Evolutionary conservation across 208 protist species (phyloP).

Genomic region (Leishmania martiniquensis): DNA sequence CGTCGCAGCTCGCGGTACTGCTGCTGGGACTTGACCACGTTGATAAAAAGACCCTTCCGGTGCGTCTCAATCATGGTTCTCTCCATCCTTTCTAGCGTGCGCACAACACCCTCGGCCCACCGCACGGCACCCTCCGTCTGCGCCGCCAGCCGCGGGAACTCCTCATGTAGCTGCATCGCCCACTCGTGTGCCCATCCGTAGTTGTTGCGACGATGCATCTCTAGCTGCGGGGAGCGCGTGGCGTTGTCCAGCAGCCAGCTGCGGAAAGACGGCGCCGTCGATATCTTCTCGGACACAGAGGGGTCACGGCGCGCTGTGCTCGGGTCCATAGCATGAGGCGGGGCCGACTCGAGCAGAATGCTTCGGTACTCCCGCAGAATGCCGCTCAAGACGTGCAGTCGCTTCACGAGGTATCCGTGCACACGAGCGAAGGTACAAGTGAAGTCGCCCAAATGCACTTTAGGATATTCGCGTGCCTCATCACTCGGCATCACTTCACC

Average conservation of each 20-base stretch:
- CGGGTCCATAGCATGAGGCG: not conserved
- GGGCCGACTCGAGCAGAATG: constrained; percentile 10
- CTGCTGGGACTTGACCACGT: constrained; percentile 34
- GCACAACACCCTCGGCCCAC: constrained; percentile 25
- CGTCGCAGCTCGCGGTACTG: constrained; percentile 11
- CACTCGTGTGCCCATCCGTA: constrained; percentile 34
- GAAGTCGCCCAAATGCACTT: constrained; percentile 17
- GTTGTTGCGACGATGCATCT: constrained; percentile 24
- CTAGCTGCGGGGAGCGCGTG: constrained; percentile 19
- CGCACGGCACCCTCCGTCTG: constrained; percentile 47
- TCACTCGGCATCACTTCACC: constrained; percentile 50
- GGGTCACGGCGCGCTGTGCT: not conserved
- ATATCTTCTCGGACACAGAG: not conserved
- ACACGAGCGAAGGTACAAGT: constrained; percentile 23
- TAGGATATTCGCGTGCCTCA: constrained; percentile 19
- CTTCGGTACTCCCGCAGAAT: constrained; percentile 61
- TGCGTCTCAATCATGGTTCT: constrained; percentile 46
- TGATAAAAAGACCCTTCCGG: constrained; percentile 50
- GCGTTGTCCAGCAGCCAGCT: constrained; percentile 11
- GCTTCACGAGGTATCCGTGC: constrained; percentile 68
- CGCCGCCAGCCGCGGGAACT: constrained; percentile 37
- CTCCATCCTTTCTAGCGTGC: constrained; percentile 56
- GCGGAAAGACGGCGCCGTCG: constrained; percentile 1
- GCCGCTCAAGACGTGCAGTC: constrained; percentile 72
- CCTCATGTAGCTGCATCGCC: constrained; percentile 40